Conservation (phyloP, 2,329 filamentous ascomycete species). For the Geosmithia putterillii region DNA sequence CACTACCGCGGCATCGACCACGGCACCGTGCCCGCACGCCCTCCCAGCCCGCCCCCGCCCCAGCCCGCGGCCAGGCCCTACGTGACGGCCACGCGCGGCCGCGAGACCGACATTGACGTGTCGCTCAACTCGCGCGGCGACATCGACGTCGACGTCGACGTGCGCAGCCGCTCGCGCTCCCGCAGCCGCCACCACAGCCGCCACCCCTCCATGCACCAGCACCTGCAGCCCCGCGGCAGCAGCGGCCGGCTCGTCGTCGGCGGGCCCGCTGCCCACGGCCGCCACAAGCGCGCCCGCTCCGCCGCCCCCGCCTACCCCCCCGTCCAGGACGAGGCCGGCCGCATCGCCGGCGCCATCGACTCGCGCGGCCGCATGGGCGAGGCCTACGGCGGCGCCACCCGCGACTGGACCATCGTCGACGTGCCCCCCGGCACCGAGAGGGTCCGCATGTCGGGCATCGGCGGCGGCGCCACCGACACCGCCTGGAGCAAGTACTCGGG, state of each 20-base stretch:
- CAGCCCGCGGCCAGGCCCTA: slow-evolving; percentile 15
- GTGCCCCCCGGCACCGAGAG: slow-evolving; percentile 74
- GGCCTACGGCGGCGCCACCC: slow-evolving; percentile 60
- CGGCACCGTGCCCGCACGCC: slow-evolving; percentile 41
- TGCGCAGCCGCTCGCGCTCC: slow-evolving; percentile 15
- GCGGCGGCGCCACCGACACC: slow-evolving; percentile 63
- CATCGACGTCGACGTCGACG: slow-evolving; percentile 34
- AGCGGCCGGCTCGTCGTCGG: slow-evolving; percentile 16
- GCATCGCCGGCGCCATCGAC: slow-evolving; percentile 43
- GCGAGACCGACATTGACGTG: slow-evolving; percentile 51
- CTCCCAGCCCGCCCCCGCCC: slow-evolving; percentile 33
- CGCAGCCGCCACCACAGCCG: slow-evolving; percentile 25
- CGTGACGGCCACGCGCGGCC: slow-evolving; percentile 19
- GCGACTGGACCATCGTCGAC: slow-evolving; percentile 72
- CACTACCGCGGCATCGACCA: slow-evolving; percentile 82
- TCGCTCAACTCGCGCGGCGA: too few species aligned
- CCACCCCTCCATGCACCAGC: too few species aligned
- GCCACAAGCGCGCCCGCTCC: slow-evolving; percentile 39
- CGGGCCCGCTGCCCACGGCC: slow-evolving; percentile 23
- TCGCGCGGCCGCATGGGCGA: slow-evolving; percentile 57
- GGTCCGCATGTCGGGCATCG: slow-evolving; percentile 70
- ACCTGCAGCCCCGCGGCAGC: too few species aligned
- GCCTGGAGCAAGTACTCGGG: slow-evolving; percentile 73
- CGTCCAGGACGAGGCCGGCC: slow-evolving; percentile 49
- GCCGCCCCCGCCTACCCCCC: slow-evolving; percentile 28